Evolutionary conservation across 495 filamentous ascomycete genomes (phyloP), one percentile per base, ranked within the genome.

Genomic region (Pyrenula massariospora): DNA sequence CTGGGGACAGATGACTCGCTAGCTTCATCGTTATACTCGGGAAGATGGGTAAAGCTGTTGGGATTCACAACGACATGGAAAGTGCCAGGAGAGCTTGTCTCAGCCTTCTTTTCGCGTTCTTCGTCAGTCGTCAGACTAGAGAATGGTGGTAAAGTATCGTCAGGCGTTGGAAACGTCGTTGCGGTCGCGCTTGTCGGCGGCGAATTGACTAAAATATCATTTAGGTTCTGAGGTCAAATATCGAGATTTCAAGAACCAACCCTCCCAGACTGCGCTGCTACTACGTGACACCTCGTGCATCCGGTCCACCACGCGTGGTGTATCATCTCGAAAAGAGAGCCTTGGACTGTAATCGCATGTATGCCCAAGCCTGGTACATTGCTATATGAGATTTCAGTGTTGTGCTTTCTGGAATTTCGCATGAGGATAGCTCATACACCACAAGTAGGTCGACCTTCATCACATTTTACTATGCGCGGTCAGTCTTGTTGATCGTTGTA

Each of bases 91-190:
- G 64, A 64, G 42, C 68, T 68, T 3, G 64, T 64, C 56, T 80
- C 73, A 5, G 81, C 81, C 59, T 84, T 84, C 57, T 62, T 73
- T 58, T 84, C 81, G 54, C 81, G 64, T 1, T 83, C 81, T 49
- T 84, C 81, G 58, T 84, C 81, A n/a, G 71, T 83, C 2, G 72
- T 81, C 42, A 84, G 70, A 10, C 64, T 57, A 20, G 74, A 62
- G 59, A 84, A 84, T 1, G 74, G 71, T 12, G 81, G 80, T 2
- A 84, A 68, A 2, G 67, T 55, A 58, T 78, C 71, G 10, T 65
- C 59, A n/a, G 60, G n/a, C 22, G 60, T 57, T 52, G 69, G 65
- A 53, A 66, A 63, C 47, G 65, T 62, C 21, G 63, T 61, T 59
- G 59, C 53, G 53, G 61, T 58, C 48, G 67, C 61, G 57, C 50